These are phyloP conservation scores for Pyrus pyrifolia DNA, from an alignment of 306 rosid genomes.

Conservation along the genomic window DNA sequence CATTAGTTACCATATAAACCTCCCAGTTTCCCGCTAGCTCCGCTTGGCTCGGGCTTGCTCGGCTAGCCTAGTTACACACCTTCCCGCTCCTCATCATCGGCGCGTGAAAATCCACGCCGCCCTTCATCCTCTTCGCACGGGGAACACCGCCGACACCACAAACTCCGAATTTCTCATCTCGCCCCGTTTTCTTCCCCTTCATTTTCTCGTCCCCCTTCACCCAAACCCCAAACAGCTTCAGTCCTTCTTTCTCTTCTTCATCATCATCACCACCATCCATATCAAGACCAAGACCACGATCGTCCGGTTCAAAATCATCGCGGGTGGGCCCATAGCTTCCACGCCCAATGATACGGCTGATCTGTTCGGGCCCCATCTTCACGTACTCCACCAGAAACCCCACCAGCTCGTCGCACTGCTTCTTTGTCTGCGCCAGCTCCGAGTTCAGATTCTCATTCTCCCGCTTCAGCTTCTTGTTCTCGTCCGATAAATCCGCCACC, in stretches of 20 bases:
- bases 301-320: slow-evolving; percentile 4
- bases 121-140: slow-evolving; percentile 36
- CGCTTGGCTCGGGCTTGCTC: not conserved
- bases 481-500: slow-evolving; percentile 40
- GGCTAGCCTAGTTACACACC: slow-evolving; percentile 37
- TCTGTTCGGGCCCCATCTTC: slow-evolving; percentile 72
- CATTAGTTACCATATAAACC: not conserved
- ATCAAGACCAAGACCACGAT: not conserved
- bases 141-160: slow-evolving; percentile 34
- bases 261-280: slow-evolving; percentile 3
- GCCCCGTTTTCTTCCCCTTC: slow-evolving; percentile 35
- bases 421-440: slow-evolving; percentile 65
- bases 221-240: slow-evolving; percentile 97
- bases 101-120: slow-evolving; percentile 35
- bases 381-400: slow-evolving; percentile 39
- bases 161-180: slow-evolving; percentile 41
- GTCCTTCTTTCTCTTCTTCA: slow-evolving; percentile 28
- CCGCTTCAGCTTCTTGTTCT: slow-evolving; percentile 72
- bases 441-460: slow-evolving; percentile 57
- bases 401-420: slow-evolving; percentile 68
- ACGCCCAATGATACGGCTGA: slow-evolving; percentile 46
- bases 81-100: slow-evolving; percentile 39
- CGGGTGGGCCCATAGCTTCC: slow-evolving; percentile 34
- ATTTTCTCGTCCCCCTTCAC: slow-evolving; percentile 34
- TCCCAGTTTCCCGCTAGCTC: not conserved